Conservation (phyloP, 1,284 basidiomycete species). For the Coniferiporia weirii region DNA sequence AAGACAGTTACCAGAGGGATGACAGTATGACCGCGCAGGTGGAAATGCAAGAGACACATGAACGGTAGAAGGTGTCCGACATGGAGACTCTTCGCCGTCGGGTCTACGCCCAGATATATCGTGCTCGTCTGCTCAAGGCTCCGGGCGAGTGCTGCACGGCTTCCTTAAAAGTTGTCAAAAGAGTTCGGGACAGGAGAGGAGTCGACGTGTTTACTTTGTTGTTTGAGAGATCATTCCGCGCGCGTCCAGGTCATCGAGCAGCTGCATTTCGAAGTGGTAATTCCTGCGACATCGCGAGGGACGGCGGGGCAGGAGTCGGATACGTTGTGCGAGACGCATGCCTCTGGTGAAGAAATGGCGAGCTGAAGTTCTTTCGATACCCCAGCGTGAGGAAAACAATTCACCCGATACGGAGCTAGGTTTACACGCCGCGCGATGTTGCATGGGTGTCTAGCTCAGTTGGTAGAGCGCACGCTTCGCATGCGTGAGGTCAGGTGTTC, state of each 20-base stretch:
- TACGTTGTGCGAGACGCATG: neutral
- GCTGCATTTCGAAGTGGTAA: neutral
- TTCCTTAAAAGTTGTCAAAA: slow-evolving; percentile 4
- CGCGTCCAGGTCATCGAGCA: slow-evolving; percentile 10
- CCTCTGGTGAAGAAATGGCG: neutral
- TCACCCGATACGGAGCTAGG: no score
- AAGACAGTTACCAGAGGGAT: slow-evolving; percentile 64
- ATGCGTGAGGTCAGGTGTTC: neutral
- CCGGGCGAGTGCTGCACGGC: slow-evolving; percentile 4
- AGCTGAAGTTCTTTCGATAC: no score
- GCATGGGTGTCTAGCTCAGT: neutral
- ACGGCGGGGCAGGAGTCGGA: neutral
- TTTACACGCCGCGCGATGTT: no score
- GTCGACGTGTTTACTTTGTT: slow-evolving; percentile 9
- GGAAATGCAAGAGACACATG: slow-evolving; percentile 84
- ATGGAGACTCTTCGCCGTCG: slow-evolving; percentile 85
- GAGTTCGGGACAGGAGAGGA: neutral
- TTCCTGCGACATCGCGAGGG: neutral
- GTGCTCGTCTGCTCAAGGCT: slow-evolving; percentile 27
- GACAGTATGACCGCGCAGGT: slow-evolving; percentile 72
- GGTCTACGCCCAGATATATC: slow-evolving; percentile 90
- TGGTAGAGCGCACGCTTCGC: neutral
- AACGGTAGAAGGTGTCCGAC: slow-evolving; percentile 92
- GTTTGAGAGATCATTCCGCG: slow-evolving; percentile 16
- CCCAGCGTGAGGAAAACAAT: neutral